Evolutionary conservation across 306 rosid species (phyloP), one percentile per base, ranked within the genome.

Genomic region (Hippophae gyantsensis): DNA sequence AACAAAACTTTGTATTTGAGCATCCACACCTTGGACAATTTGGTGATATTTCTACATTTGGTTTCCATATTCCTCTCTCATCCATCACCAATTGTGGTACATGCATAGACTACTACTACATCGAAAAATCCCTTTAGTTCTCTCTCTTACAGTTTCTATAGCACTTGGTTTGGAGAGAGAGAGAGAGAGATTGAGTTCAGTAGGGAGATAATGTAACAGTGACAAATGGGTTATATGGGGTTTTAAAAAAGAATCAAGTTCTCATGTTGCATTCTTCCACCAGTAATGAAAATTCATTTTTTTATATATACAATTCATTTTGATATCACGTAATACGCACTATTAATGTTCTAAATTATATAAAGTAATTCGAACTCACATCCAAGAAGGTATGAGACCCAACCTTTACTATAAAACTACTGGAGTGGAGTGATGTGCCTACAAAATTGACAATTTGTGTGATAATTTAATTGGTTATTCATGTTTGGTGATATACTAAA

Each of bases 1-100:
- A 87, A 58, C 95, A 87, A 45, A 87, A 87, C 56, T 87, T 87
- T 42, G 95, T 84, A 82, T 76, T 80, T 58, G 87, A 82, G 48
- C 85, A 87, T 48, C 93, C 89, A 64, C 93, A 87, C 44, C 93
- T 66, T 0, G 93, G 95, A 59, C 93, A 87, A 45, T 82, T 82
- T 9, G 89, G 93, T 40, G 85, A 69, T 67, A 82, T 68, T 63
- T 84, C 89, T 27, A 69, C 78, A 52, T 62, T 81, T 52, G 82
- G 61, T 75, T 84, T 82, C 95, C 89, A 80, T 23, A 46, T 54
- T 10, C 66, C 75, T 44, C 84, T 76, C 71, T 83, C 95, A 32
- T 32, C 38, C 95, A 86, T 81, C 60, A 60, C 73, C 67, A 58
- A 55, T 65, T 43, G 10, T 38, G 49, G 57, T 58, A 61, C 43